phyloP scores from a whole-genome alignment of 331 rosid genomes.

The Rhamnella rubrinervis region DNA sequence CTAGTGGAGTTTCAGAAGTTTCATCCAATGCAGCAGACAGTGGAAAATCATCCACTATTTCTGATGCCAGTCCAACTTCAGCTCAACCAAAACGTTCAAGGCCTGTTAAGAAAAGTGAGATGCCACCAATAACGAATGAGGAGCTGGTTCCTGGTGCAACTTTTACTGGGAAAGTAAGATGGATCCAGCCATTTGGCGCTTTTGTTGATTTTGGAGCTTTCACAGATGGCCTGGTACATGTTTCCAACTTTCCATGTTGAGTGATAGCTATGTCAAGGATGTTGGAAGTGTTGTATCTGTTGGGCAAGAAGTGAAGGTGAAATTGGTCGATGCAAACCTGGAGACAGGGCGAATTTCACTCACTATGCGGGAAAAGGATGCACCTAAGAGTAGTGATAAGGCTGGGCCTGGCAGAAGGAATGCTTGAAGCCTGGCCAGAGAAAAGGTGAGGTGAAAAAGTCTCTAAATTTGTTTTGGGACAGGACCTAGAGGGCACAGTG shows the following conservation, averaged over 20 bases:
- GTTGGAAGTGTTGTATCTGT: conserved; percentile 80
- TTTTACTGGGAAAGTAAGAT: conserved; percentile 87
- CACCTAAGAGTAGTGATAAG: conserved; percentile 45
- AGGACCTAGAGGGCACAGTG: conserved; percentile 79
- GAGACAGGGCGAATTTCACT: conserved; percentile 89
- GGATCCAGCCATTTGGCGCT: conserved; percentile 94
- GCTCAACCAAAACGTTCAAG: conserved; percentile 54
- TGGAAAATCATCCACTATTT: conserved; percentile 39
- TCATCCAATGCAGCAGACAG: conserved; percentile 38
- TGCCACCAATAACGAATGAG: conserved; percentile 83
- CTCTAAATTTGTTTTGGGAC: conserved; percentile 69
- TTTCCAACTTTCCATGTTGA: conserved; percentile 85
- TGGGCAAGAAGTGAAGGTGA: conserved; percentile 96
- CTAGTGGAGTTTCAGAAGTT: conserved; percentile 40
- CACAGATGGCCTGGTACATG: conserved; percentile 93
- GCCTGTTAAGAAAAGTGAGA: conserved; percentile 78
- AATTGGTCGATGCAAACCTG: conserved; percentile 69
- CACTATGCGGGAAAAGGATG: conserved; percentile 80
- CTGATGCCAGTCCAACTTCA: conserved; percentile 41
- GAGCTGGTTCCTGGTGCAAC: conserved; percentile 81
- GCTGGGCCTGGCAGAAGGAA: conserved; percentile 58
- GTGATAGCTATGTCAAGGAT: conserved; percentile 84
- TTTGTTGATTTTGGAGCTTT: conserved; percentile 95
- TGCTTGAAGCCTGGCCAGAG: conserved; percentile 42
- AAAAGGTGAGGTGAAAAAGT: conserved; percentile 47